Base-by-base conservation (phyloP, 2,329 filamentous ascomycete species). In the Parastagonospora nodorum region DNA sequence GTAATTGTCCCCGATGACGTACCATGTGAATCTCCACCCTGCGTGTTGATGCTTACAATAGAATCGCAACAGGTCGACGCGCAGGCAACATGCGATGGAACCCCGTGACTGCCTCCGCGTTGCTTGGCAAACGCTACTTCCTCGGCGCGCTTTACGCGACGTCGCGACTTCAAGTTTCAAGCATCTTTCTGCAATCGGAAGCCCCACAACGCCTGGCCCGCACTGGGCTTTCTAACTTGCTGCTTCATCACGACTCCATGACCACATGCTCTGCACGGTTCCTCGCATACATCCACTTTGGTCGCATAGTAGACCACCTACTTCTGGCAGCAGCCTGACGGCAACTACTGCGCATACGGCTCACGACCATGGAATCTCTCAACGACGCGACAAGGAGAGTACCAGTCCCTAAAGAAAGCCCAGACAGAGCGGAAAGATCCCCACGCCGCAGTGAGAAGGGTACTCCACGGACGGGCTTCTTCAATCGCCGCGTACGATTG, bases 401-500 rank as follows among this genome's bases (percentile, higher is more conserved):
- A 54, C 78, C 78, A 29, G 74, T 76, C 28, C 63, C 77, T 33
- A 72, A 76, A 49, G 67, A 68, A 46, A 63, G 43, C 47, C 58
- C 77, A 28, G 75, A 79, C 28, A 77, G 75, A 41, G 64, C 78
- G 40, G 76, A 79, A 52, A 72, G 75, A 45, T 53, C 77, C 48
- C 74, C 71, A 51, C 72, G 68, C 58, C 75, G 73, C 30, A 70
- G 74, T 43, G 75, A 77, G 50, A 75, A 75, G 57, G 60, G 73
- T 9, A 66, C 75, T 7, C 78, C 83, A 14, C 79, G 80, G 66
- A 80, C 95, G 67, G 88, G 89, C 55, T 95, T 97, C 75, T 90
- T 97, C 74, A 83, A 87, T 64, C 85, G 90, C 69, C 90, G 93
- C 44, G 84, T 99, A 80, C 87, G 92, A 64, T 79, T 99, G 78